Evolutionary conservation across 176 grass and related monocot species (phyloP), one percentile per base, ranked within the genome.

Genomic region (Zoysia pacifica): DNA sequence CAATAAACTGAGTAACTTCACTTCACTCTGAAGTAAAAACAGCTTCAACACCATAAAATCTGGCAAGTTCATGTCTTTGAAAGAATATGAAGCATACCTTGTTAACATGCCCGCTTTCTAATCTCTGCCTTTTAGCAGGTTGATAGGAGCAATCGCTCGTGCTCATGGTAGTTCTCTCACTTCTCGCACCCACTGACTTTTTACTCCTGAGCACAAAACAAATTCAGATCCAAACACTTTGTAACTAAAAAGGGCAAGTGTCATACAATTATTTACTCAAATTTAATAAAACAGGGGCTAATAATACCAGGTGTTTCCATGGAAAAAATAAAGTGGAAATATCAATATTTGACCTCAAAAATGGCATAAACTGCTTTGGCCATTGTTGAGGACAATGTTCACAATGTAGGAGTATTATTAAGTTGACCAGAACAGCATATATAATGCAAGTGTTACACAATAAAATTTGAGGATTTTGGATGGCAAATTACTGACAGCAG

Each of bases 51-150:
- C 28, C 28, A 28, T 28, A 28, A 28, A 28, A 28, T 28, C 28
- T 28, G 28, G 28, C 28, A 28, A 28, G 28, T 28, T 28, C 28
- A 28, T 28, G 28, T 28, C 28, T 28, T 28, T 28, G 28, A 28
- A 28, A 28, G 28, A 35, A 52, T 3, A 66, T 7, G 3, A 18
- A 82, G 15, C 50, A 51, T 61, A 99, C 97, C 97, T 88, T 99
- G 69, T 86, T 89, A 20, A 91, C 42, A 76, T 96, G 97, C 9
- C 93, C 97, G 72, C 47, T 95, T 75, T 95, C 97, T 85, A 99
- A 79, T 91, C 81, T 91, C 66, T 99, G 97, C 70, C 97, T 93
- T 89, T 99, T 99, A 37, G 90, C 58, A 56, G 90, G 85, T 84
- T 99, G 97, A 77, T 91, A 59, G 44, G 84, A 75, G 73, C 81